Evolutionary conservation across 495 filamentous ascomycete genomes (phyloP), one percentile per base, ranked within the genome.

Genomic region (Aspergillus coremiiformis): DNA sequence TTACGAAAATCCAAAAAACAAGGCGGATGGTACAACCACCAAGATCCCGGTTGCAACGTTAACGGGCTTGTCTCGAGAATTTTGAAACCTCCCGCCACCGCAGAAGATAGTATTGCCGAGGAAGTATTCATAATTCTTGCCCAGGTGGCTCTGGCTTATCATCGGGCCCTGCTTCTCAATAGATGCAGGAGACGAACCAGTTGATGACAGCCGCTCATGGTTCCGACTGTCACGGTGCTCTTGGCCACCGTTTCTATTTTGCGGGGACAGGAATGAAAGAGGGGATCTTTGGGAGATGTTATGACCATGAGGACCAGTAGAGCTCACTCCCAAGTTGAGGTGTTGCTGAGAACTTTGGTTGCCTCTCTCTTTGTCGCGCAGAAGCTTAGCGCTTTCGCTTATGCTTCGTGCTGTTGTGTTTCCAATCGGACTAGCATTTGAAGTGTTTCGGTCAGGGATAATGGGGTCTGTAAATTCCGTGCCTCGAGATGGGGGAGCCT

Each of bases 71-170:
- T 95, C 85, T 54, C 82, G 80, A 44, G 91, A 85, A 64, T 96
- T 98, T 58, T 96, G 88, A 22, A 89, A 74, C 54, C 93, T 77
- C 26, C 93, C 93, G 19, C 88, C 84, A 47, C 85, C 79, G 67
- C 82, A 94, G 68, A 97, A 98, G 30, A 87, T 73, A 1, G 88
- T 96, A 55, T 96, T 96, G 33, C 94, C 93, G 32, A 83, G 77
- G 60, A 95, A 96, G 68, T 96, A 95, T 66, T 97, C 80, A 66
- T 87, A 87, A 60, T 96, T 96, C 53, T 76, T 81, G 39, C 85
- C 87, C 32, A 79, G 58, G 22, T 37, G 47, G 30, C 60, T 48
- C 14, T 64, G 65, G 21, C 67, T 65, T 29, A 63, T 50, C 8
- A 39, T 53, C 12, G 52, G 59, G 27, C 47, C 44, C 20, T 54